Evolutionary conservation across 257 asterid genomes (phyloP).

Genomic region (Voacanga thouarsii): DNA sequence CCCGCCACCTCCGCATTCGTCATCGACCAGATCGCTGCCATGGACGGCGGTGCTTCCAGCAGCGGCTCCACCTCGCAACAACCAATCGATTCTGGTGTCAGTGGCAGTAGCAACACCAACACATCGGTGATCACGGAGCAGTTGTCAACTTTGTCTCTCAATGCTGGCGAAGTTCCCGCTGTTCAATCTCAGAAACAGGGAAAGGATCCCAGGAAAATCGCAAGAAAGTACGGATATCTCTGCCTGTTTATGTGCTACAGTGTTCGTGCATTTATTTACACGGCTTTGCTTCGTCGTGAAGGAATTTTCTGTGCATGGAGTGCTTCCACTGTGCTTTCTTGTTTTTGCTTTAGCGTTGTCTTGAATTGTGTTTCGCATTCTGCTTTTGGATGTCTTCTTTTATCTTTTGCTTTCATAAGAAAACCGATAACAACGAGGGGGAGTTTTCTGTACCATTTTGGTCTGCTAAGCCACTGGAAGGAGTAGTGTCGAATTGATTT

Average conservation of each 20-base stretch:
- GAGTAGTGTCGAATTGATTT: not conserved
- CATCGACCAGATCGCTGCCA: slow-evolving; percentile 25
- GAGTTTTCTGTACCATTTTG: not conserved
- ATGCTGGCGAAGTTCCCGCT: slow-evolving; percentile 32
- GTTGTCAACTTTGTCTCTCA: slow-evolving; percentile 32
- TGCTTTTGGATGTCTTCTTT: not conserved
- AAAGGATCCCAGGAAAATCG: slow-evolving; percentile 75
- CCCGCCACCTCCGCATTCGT: not conserved
- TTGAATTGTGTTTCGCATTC: not conserved
- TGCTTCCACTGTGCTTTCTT: not conserved
- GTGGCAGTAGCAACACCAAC: not conserved
- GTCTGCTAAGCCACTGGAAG: not conserved
- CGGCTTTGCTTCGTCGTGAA: slow-evolving; percentile 1
- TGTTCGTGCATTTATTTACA: slow-evolving; percentile 8
- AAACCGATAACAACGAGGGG: not conserved
- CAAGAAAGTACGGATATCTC: slow-evolving; percentile 52
- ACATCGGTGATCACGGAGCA: slow-evolving; percentile 13
- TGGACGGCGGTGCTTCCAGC: slow-evolving; percentile 36
- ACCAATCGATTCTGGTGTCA: not conserved
- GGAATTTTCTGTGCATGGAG: slow-evolving; percentile 3
- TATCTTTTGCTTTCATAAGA: not conserved
- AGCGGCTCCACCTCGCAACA: not conserved
- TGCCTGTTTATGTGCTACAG: not conserved
- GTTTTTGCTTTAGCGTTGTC: not conserved
- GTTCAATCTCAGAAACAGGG: slow-evolving; percentile 26